These are phyloP conservation scores for Nemania bipapillata DNA, from an alignment of 2,329 filamentous ascomycete species.

Conservation along the genomic window DNA sequence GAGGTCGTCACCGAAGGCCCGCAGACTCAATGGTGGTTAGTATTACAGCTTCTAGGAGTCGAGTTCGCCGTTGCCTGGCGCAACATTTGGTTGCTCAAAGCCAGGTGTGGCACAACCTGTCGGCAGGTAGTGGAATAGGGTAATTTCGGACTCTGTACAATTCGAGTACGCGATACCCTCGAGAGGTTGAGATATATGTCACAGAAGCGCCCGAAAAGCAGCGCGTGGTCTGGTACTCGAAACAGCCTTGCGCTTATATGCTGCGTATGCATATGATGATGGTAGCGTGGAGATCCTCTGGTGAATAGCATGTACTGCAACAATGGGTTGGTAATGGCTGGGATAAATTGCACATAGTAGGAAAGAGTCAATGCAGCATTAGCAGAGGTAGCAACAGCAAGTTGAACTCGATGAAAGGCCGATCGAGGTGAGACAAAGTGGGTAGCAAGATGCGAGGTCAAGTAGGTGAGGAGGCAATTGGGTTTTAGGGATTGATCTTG, in stretches of 20 bases:
- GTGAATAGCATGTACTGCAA: constrained; percentile 19
- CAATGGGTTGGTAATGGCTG: constrained; percentile 37
- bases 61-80: constrained; percentile 26
- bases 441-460: constrained; percentile 37
- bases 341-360: constrained; percentile 41
- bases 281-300: constrained; percentile 37
- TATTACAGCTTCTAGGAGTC: constrained; percentile 16
- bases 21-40: constrained; percentile 23
- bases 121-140: neutral
- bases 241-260: constrained; percentile 42
- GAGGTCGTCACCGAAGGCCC: constrained; percentile 44
- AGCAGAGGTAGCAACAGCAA: constrained; percentile 11
- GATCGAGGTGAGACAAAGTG: constrained; percentile 38
- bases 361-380: neutral
- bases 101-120: constrained; percentile 9
- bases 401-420: constrained; percentile 27
- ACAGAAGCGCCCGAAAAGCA: constrained; percentile 43
- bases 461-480: constrained; percentile 34
- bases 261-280: constrained; percentile 47
- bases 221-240: constrained; percentile 41
- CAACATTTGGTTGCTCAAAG: constrained; percentile 19
- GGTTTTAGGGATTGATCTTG: constrained; percentile 28
- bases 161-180: neutral
- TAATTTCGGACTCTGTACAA: neutral
- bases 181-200: constrained; percentile 20